Evolutionary conservation across 2,329 filamentous ascomycete genomes (phyloP).

Genomic region (Calonectria pseudoturangicola): DNA sequence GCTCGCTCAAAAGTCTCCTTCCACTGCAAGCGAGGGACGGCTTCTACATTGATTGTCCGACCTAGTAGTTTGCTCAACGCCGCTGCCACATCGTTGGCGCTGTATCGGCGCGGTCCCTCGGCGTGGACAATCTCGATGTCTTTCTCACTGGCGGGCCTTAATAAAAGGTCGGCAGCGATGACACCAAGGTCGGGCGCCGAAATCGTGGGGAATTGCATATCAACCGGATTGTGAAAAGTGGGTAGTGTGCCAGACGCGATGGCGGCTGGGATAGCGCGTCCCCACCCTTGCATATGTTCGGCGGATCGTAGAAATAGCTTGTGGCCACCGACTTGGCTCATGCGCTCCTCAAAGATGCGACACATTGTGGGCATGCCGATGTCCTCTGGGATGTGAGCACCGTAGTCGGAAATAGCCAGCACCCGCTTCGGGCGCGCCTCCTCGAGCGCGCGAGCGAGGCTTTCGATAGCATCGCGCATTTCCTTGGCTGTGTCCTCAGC

Average conservation of each 20-base stretch:
- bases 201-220: conserved; percentile 16
- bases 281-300: conserved; percentile 24
- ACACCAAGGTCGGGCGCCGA: conserved; percentile 12
- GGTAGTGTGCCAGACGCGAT: conserved; percentile 8
- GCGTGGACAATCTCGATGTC: conserved; percentile 2
- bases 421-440: conserved; percentile 2
- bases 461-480: conserved; percentile 17
- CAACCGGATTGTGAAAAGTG: conserved; percentile 8
- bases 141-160: not conserved
- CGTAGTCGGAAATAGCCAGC: conserved; percentile 18
- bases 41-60: not conserved
- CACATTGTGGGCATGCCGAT: conserved; percentile 19
- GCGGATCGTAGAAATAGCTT: conserved; percentile 13
- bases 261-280: conserved; percentile 8
- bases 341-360: conserved; percentile 1
- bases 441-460: conserved; percentile 11
- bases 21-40: conserved; percentile 11
- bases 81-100: conserved; percentile 10
- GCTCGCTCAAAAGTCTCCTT: not conserved
- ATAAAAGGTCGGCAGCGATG: conserved; percentile 5
- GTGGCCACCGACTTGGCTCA: conserved; percentile 1
- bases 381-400: conserved; percentile 7
- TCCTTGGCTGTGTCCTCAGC: not conserved
- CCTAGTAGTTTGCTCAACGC: conserved; percentile 6
- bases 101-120: conserved; percentile 7